A percentile compares a stretch with the other conserved stretches of the same genome.
Conservation (phyloP, 139 green algal genomes). For the Desmodesmus armatus region DNA sequence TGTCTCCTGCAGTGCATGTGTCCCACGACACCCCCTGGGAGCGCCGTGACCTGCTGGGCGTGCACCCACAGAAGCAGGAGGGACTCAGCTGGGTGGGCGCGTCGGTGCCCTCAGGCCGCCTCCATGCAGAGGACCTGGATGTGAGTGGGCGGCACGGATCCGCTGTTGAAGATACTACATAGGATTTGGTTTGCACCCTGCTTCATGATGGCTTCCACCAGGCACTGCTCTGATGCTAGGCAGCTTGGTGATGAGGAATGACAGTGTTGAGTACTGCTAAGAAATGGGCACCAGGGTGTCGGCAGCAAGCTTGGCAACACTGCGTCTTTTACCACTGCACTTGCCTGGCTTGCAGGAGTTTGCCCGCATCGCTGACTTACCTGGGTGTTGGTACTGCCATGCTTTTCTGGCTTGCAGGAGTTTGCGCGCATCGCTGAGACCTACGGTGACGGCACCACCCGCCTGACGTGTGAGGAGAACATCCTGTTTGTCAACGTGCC, state of each 20-base stretch:
- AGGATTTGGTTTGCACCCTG: not conserved
- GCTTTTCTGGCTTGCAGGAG: conserved; percentile 43
- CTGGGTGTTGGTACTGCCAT: too few species aligned
- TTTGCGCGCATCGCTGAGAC: conserved; percentile 61
- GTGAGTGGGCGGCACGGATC: not conserved
- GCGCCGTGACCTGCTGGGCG: conserved; percentile 87
- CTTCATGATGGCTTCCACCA: not conserved
- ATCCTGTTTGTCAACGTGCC: conserved; percentile 93
- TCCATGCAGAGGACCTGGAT: conserved; percentile 82
- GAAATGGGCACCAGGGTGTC: not conserved
- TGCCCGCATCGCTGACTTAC: conserved; percentile 59
- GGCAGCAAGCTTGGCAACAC: not conserved
- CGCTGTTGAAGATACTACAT: not conserved
- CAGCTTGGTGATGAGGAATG: too few species aligned
- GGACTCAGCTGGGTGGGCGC: conserved; percentile 78
- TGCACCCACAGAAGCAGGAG: conserved; percentile 94
- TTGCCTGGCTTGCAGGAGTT: conserved; percentile 46
- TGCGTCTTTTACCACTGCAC: not conserved
- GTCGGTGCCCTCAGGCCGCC: conserved; percentile 87
- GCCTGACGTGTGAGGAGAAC: conserved; percentile 98
- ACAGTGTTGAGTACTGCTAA: too few species aligned
- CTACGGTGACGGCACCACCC: conserved; percentile 91
- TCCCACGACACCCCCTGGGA: conserved; percentile 73
- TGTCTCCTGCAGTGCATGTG: conserved; percentile 61
- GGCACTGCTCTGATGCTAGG: too few species aligned